These are phyloP conservation scores for Neonectria faginata DNA, from an alignment of 2,329 filamentous ascomycete species.

Conservation along the genomic window DNA sequence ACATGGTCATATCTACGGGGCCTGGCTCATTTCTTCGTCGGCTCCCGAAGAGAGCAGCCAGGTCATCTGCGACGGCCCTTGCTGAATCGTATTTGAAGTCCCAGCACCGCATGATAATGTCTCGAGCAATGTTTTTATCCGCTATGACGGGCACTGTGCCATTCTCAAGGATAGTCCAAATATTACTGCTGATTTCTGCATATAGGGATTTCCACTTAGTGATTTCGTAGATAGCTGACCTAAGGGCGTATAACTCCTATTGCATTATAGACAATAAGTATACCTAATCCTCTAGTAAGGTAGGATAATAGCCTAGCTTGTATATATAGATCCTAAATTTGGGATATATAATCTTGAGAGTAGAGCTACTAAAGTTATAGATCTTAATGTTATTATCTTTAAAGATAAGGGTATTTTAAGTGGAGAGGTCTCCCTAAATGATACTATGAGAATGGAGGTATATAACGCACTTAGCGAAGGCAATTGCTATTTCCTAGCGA, in stretches of 20 bases:
- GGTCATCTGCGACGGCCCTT: slow-evolving; percentile 16
- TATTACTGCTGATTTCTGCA: slow-evolving; percentile 4
- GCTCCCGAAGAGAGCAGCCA: slow-evolving; percentile 13
- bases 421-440: slow-evolving; percentile 19
- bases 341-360: slow-evolving; percentile 9
- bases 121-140: slow-evolving; percentile 16
- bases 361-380: slow-evolving; percentile 7
- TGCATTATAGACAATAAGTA: slow-evolving; percentile 10
- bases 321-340: slow-evolving; percentile 21
- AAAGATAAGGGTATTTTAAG: slow-evolving; percentile 14
- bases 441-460: slow-evolving; percentile 17
- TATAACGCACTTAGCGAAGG: background rate
- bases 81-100: slow-evolving; percentile 17
- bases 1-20: slow-evolving; percentile 2
- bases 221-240: slow-evolving; percentile 18
- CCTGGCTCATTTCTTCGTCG: slow-evolving; percentile 6
- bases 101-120: slow-evolving; percentile 15
- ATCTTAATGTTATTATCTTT: slow-evolving; percentile 9
- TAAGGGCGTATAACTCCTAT: slow-evolving; percentile 19
- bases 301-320: slow-evolving; percentile 19
- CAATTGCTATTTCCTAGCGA: background rate
- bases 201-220: slow-evolving; percentile 17
- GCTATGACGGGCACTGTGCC: slow-evolving; percentile 13
- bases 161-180: slow-evolving; percentile 17
- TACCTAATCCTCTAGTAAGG: slow-evolving; percentile 16